phyloP scores from a whole-genome alignment of 805 yeast genomes.

The Saturnispora ahearnii region DNA sequence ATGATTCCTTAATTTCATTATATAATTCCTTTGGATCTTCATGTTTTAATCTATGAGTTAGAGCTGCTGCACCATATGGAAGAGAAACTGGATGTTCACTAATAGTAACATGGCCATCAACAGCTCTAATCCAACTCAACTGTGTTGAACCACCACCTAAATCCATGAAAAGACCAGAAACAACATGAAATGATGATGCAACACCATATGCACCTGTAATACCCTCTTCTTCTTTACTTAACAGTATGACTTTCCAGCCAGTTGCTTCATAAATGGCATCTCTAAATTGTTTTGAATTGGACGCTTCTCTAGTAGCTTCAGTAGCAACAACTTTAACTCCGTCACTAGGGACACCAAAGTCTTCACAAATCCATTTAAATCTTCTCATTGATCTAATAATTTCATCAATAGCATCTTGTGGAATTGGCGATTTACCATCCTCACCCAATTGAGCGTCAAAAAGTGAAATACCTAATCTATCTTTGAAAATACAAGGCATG shows the following conservation, averaged over 20 bases:
- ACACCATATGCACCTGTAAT: slow-evolving; percentile 64
- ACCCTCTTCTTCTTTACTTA: slow-evolving; percentile 59
- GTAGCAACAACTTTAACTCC: slow-evolving; percentile 65
- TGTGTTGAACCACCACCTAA: slow-evolving; percentile 67
- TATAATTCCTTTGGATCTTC: slow-evolving; percentile 43
- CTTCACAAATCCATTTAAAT: slow-evolving; percentile 60
- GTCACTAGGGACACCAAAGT: slow-evolving; percentile 56
- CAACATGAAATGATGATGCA: slow-evolving; percentile 59
- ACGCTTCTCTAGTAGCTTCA: slow-evolving; percentile 64
- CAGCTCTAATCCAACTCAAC: slow-evolving; percentile 57
- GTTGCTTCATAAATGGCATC: slow-evolving; percentile 47
- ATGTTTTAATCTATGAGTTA: slow-evolving; percentile 43
- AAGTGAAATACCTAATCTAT: slow-evolving; percentile 59
- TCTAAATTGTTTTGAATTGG: slow-evolving; percentile 52
- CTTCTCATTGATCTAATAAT: slow-evolving; percentile 56
- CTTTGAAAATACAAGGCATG: slow-evolving; percentile 72
- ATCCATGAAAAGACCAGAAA: slow-evolving; percentile 63
- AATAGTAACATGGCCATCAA: slow-evolving; percentile 44
- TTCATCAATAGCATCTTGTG: slow-evolving; percentile 47
- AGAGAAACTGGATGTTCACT: slow-evolving; percentile 52
- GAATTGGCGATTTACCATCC: slow-evolving; percentile 41
- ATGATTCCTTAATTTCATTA: slow-evolving; percentile 45
- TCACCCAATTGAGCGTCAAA: slow-evolving; percentile 50
- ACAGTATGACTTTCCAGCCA: slow-evolving; percentile 55
- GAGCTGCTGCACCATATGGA: slow-evolving; percentile 69